Base-by-base conservation (phyloP, 306 rosid species). In the Quercus mongolica region DNA sequence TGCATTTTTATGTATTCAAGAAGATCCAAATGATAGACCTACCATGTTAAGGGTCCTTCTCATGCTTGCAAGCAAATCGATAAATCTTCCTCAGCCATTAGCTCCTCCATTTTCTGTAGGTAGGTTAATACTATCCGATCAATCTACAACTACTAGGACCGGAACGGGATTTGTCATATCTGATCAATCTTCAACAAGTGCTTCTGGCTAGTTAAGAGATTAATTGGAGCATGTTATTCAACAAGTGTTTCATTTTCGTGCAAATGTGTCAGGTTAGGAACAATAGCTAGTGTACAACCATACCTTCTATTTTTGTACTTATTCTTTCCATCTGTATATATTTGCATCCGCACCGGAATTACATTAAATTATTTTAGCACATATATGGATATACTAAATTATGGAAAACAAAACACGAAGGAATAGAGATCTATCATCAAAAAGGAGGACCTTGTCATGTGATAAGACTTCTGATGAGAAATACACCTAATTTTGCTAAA, bases 11-110 rank as follows among this genome's bases (percentile, higher is more conserved):
- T 78, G 83, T 9, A 21, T 21, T 21, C 21, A 21, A 21, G 21
- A 21, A 21, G 21, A 21, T 21, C 21, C 21, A 21, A 21, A 73
- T 7, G 11, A 59, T 6, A 69, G 84, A 44, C 87, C 81, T 13
- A 58, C 82, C 4, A 73, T 80, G 77, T 26, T 70, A 56, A 46
- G 69, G 0, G 74, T 84, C 1, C 70, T 68, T 56, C 55, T 63
- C 4, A 67, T 80, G 84, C 79, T 80, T 23, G 71, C 69, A 56
- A 68, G 84, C 51, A 21, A 19, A 19, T 78, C 62, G 4, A 62
- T 67, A 19, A 67, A 71, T 49, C 79, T 80, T 8, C 79, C 79
- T 18, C 5, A 21, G 21, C 79, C 84, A 17, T 26, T 7, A n/a
- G 25, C 56, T 28, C 75, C 84, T 26, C 69, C 76, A 11, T 68